These are phyloP conservation scores for Apiotrichum mycotoxinovorans DNA, from an alignment of 1,284 basidiomycete species.

Conservation along the genomic window DNA sequence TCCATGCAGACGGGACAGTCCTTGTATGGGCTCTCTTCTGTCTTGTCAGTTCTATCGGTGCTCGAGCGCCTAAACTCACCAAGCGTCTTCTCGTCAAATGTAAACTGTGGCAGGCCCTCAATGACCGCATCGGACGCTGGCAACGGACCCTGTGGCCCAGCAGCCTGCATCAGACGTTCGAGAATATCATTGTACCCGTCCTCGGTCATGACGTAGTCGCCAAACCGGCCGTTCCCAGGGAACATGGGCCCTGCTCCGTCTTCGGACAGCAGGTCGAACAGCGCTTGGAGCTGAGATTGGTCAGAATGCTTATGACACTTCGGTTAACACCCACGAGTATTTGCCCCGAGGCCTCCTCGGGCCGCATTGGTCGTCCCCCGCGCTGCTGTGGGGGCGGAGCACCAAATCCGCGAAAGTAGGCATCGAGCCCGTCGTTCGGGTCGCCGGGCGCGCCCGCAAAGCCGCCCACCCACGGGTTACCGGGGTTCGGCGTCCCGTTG, in stretches of 20 bases:
- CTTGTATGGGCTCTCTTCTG: conserved; percentile 40
- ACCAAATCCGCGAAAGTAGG: conserved; percentile 33
- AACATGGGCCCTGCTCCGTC: conserved; percentile 23
- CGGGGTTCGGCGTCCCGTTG: neutral
- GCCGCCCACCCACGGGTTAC: conserved; percentile 10
- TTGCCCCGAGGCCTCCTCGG: conserved; percentile 7
- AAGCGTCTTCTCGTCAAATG: conserved; percentile 36
- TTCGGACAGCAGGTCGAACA: conserved; percentile 31
- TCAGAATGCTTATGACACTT: neutral
- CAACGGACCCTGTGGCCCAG: conserved; percentile 46
- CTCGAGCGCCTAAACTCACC: conserved; percentile 25
- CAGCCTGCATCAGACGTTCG: conserved; percentile 46
- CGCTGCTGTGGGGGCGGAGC: conserved; percentile 12
- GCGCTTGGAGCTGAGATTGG: conserved; percentile 27
- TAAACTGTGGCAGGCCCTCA: conserved; percentile 42
- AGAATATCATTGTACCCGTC: conserved; percentile 45
- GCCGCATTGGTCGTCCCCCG: conserved; percentile 1
- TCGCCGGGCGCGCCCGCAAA: conserved; percentile 11
- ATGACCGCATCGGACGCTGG: conserved; percentile 46
- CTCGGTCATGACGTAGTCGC: conserved; percentile 47
- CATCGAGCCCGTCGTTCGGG: conserved; percentile 9
- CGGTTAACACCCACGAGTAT: conserved; percentile 24
- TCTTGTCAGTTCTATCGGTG: too few species aligned
- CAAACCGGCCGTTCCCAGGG: conserved; percentile 28
- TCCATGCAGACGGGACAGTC: conserved; percentile 49